phyloP scores from a whole-genome alignment of 2,329 filamentous ascomycete genomes.

The Botrytis cinerea region DNA sequence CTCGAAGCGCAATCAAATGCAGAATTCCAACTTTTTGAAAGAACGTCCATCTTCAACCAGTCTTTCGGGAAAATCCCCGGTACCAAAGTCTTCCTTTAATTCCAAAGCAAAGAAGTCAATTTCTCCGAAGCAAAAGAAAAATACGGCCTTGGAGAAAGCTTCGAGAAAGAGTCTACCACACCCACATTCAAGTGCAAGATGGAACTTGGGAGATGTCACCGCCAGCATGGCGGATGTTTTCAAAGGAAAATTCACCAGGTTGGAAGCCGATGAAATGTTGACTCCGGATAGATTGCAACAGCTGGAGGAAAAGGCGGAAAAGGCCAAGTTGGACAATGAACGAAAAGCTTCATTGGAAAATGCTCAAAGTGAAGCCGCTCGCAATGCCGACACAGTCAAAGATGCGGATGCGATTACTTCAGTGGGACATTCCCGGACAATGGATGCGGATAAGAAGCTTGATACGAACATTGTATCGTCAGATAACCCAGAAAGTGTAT shows the following conservation, averaged over 20 bases:
- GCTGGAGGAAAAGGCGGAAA: slow-evolving; percentile 33
- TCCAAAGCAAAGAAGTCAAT: slow-evolving; percentile 47
- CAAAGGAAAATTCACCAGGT: slow-evolving; percentile 54
- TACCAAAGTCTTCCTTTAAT: slow-evolving; percentile 41
- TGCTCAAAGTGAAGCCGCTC: slow-evolving; percentile 21
- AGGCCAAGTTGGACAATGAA: slow-evolving; percentile 28
- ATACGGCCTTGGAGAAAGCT: slow-evolving; percentile 19
- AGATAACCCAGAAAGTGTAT: slow-evolving; percentile 42
- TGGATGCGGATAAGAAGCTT: background rate
- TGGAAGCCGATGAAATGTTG: slow-evolving; percentile 60
- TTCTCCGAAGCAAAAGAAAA: slow-evolving; percentile 41
- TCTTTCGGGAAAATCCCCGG: slow-evolving; percentile 34
- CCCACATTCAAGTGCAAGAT: slow-evolving; percentile 45
- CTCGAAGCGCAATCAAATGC: slow-evolving; percentile 29
- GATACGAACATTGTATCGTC: background rate
- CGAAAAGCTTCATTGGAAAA: slow-evolving; percentile 31
- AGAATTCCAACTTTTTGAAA: slow-evolving; percentile 18
- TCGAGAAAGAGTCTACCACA: slow-evolving; percentile 24
- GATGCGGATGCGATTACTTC: background rate
- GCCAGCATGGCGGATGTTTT: slow-evolving; percentile 61
- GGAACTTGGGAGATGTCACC: slow-evolving; percentile 56
- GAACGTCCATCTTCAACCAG: slow-evolving; percentile 26
- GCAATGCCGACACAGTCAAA: background rate
- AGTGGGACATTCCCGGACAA: background rate
- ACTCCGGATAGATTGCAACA: slow-evolving; percentile 54